phyloP scores from a whole-genome alignment of 2,329 filamentous ascomycete species.

The Fusarium verticillioides region DNA sequence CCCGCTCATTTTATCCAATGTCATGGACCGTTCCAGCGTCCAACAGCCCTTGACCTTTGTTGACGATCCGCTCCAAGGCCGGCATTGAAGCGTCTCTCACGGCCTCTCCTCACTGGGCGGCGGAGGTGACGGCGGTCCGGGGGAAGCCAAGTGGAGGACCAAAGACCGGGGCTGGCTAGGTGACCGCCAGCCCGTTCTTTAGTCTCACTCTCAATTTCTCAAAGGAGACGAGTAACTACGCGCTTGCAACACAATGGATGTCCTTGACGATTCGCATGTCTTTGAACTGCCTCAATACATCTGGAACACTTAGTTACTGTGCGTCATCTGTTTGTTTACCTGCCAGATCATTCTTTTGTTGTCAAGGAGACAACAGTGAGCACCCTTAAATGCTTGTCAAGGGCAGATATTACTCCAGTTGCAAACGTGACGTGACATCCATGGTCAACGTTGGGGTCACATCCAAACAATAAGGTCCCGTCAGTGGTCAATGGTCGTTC shows the following conservation, averaged over 20 bases:
- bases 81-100: conserved; percentile 5
- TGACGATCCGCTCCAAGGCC: conserved; percentile 34
- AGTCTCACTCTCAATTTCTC: conserved; percentile 9
- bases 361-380: conserved; percentile 20
- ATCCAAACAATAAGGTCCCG: neutral
- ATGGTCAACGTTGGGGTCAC: conserved; percentile 10
- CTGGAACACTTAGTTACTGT: conserved; percentile 9
- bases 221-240: conserved; percentile 9
- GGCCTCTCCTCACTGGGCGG: conserved; percentile 12
- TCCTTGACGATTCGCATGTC: conserved; percentile 2
- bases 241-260: conserved; percentile 20
- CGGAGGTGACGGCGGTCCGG: conserved; percentile 24
- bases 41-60: conserved; percentile 13
- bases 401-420: neutral
- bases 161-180: conserved; percentile 29
- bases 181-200: conserved; percentile 29
- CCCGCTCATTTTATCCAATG: conserved; percentile 35
- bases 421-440: conserved; percentile 11
- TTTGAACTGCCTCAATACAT: neutral
- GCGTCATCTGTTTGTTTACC: conserved; percentile 10
- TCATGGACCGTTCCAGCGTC: conserved; percentile 22
- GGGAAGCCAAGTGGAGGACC: conserved; percentile 8
- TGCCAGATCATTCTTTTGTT: conserved; percentile 17
- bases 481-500: conserved; percentile 2
- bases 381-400: conserved; percentile 1